A percentile compares a stretch with the other conserved stretches of the same genome.
Evolutionary conservation across 2,329 filamentous ascomycete species (phyloP).

Genomic region (Pseudogymnoascus sp.): DNA sequence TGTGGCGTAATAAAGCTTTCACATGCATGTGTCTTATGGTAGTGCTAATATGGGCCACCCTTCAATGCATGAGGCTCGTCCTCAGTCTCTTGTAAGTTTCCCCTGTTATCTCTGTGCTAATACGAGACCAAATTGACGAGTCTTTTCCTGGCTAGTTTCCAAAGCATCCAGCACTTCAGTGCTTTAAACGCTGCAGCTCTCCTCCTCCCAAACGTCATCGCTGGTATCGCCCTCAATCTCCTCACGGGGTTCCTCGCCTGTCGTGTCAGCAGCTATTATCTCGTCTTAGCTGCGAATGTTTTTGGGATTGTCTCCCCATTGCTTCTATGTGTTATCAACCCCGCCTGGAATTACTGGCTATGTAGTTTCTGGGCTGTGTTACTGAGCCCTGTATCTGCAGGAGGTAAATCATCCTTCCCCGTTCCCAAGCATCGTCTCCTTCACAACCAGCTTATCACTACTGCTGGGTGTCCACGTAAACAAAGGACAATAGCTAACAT

Average conservation of each 20-base stretch:
- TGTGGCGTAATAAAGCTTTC: conserved; percentile 28
- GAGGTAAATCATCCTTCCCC: background rate
- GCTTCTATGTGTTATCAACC: conserved; percentile 45
- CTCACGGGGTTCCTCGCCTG: conserved; percentile 38
- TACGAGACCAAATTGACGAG: background rate
- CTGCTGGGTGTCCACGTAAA: background rate
- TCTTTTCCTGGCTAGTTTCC: conserved; percentile 33
- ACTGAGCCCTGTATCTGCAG: background rate
- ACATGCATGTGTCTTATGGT: conserved; percentile 27
- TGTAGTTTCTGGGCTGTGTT: conserved; percentile 32
- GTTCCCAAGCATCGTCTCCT: background rate
- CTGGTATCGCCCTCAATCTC: conserved; percentile 37
- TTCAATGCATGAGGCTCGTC: background rate
- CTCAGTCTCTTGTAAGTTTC: conserved; percentile 4
- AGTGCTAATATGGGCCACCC: conserved; percentile 25
- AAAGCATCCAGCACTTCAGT: conserved; percentile 39
- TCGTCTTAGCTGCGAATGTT: conserved; percentile 34
- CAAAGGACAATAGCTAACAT: background rate
- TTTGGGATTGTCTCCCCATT: conserved; percentile 32
- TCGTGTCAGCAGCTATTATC: conserved; percentile 33
- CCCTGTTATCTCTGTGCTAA: background rate
- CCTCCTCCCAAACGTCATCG: conserved; percentile 37
- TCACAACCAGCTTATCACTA: background rate
- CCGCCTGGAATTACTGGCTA: conserved; percentile 43
- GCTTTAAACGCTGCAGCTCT: conserved; percentile 38